Conservation (phyloP, 2,329 filamentous ascomycete genomes). For the Colletotrichum sp. region DNA sequence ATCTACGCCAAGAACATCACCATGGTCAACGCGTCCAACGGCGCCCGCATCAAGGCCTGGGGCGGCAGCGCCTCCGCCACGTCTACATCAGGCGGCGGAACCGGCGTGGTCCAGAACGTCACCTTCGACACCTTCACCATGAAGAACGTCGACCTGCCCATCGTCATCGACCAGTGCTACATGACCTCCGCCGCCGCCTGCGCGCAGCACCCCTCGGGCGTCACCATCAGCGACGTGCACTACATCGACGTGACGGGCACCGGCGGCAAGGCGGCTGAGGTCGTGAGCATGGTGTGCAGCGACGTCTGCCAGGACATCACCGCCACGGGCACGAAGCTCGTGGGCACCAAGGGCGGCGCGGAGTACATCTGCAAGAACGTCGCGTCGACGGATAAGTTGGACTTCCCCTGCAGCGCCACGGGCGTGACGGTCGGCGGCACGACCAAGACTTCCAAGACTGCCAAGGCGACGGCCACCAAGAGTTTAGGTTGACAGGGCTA, state of each 20-base stretch:
- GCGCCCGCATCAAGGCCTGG: slow-evolving; percentile 78
- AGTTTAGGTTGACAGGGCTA: not conserved
- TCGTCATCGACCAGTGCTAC: slow-evolving; percentile 29
- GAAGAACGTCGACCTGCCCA: slow-evolving; percentile 60
- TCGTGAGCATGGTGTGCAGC: slow-evolving; percentile 6
- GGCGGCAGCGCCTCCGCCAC: slow-evolving; percentile 46
- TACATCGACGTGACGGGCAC: not conserved
- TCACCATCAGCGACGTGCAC: not conserved
- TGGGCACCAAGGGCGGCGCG: not conserved
- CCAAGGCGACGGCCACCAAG: not conserved
- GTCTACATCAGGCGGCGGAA: slow-evolving; percentile 69
- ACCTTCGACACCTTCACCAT: slow-evolving; percentile 68
- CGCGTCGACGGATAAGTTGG: not conserved
- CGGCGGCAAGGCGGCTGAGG: not conserved
- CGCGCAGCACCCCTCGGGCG: not conserved
- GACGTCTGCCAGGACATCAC: not conserved
- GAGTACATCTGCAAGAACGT: not conserved
- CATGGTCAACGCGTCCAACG: slow-evolving; percentile 65
- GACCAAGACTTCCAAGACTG: not conserved
- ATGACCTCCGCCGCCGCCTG: slow-evolving; percentile 29
- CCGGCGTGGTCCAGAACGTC: slow-evolving; percentile 65
- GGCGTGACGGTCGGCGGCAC: not conserved
- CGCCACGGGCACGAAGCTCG: not conserved
- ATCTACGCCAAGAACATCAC: slow-evolving; percentile 66
- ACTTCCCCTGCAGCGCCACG: not conserved